A percentile compares a stretch with the other conserved stretches of the same genome.
These are phyloP conservation scores for Bipolaris bicolor DNA, from an alignment of 2,329 filamentous ascomycete species.

Conservation along the genomic window DNA sequence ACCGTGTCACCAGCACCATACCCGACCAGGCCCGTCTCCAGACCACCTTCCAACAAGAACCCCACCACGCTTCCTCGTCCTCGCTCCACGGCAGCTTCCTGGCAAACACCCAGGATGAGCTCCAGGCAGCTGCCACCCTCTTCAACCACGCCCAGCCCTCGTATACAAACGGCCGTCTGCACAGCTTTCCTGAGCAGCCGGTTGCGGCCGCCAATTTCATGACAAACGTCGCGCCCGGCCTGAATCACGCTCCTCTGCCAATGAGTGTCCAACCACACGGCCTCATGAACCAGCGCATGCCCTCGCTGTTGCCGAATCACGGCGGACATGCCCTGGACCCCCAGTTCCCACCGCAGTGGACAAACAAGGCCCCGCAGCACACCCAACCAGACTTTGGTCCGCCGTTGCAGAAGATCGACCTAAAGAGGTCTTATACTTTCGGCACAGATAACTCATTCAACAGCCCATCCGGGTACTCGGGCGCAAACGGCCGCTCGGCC, in stretches of 20 bases:
- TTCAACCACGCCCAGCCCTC: conserved; percentile 40
- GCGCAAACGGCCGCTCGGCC: conserved; percentile 28
- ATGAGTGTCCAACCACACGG: conserved; percentile 35
- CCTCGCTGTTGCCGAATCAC: conserved; percentile 40
- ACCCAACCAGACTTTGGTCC: conserved; percentile 29
- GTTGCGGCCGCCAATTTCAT: conserved; percentile 7
- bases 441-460: conserved; percentile 47
- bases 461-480: conserved; percentile 36
- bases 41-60: conserved; percentile 34
- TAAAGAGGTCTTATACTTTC: conserved; percentile 45
- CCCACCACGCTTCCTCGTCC: conserved; percentile 19
- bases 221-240: conserved; percentile 11
- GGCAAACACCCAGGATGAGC: conserved; percentile 37
- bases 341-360: conserved; percentile 38
- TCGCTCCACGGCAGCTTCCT: conserved; percentile 24
- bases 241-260: conserved; percentile 16
- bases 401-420: conserved; percentile 18
- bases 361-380: conserved; percentile 26
- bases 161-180: conserved; percentile 27
- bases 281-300: conserved; percentile 38
- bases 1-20: conserved; percentile 44
- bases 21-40: conserved; percentile 42
- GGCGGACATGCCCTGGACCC: conserved; percentile 37
- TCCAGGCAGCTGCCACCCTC: conserved; percentile 42
- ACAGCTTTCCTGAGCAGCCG: conserved; percentile 29